These are phyloP conservation scores for Pythium sp. DNA, from an alignment of 352 stramenopile genomes.

Conservation along the genomic window DNA sequence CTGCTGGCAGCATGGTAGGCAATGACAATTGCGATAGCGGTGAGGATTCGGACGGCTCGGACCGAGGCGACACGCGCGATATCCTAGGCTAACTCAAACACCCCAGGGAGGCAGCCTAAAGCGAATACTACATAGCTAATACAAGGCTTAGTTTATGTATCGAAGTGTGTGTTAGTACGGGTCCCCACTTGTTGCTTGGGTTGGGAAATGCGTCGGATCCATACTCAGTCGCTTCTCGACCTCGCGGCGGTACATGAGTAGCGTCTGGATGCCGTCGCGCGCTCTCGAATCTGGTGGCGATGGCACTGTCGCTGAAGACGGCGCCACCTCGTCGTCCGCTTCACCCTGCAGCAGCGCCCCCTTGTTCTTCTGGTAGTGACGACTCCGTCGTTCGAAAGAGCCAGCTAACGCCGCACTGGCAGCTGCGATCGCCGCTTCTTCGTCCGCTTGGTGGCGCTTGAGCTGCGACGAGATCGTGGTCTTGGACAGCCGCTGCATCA, in stretches of 20 bases:
- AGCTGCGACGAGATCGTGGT: slow-evolving; percentile 54
- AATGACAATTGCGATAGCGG: slow-evolving; percentile 16
- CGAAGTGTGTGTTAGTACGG: background rate
- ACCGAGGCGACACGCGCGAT: slow-evolving; percentile 29
- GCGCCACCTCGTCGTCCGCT: background rate
- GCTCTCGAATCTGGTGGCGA: slow-evolving; percentile 27
- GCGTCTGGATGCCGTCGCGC: slow-evolving; percentile 50
- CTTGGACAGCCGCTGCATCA: slow-evolving; percentile 49
- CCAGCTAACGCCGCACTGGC: slow-evolving; percentile 7
- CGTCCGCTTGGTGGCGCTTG: slow-evolving; percentile 21
- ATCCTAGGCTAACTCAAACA: slow-evolving; percentile 32
- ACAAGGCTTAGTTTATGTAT: background rate
- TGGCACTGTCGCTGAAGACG: background rate
- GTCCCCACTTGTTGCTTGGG: background rate
- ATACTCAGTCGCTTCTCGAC: slow-evolving; percentile 51
- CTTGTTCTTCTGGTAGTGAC: background rate
- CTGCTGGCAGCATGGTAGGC: background rate
- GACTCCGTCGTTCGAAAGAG: slow-evolving; percentile 11
- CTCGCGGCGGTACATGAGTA: slow-evolving; percentile 64
- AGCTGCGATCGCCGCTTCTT: slow-evolving; percentile 17
- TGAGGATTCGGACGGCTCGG: slow-evolving; percentile 24
- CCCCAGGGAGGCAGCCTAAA: too few species aligned
- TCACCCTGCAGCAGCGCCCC: background rate
- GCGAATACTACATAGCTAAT: background rate
- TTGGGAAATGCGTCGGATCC: slow-evolving; percentile 25